A percentile compares a stretch with the other conserved stretches of the same genome.
These are phyloP conservation scores for Talaromyces liani DNA, from an alignment of 495 filamentous ascomycete species.

Conservation along the genomic window DNA sequence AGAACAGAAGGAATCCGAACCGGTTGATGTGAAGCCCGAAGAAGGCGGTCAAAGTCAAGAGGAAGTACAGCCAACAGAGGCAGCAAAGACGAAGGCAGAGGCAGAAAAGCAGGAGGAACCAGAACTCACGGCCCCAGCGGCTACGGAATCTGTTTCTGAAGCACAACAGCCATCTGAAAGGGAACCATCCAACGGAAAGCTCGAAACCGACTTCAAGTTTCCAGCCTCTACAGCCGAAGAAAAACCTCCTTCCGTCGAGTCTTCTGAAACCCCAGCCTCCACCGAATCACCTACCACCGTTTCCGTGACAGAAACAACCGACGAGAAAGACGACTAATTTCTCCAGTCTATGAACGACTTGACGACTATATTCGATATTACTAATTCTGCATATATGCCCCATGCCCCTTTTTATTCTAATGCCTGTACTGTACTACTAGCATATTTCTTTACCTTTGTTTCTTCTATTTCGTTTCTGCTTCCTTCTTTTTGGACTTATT, in stretches of 20 bases:
- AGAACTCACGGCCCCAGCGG: neutral
- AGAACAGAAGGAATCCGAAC: neutral
- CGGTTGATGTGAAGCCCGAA: neutral
- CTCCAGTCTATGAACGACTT: neutral
- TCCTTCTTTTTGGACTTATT: neutral
- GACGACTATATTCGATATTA: neutral
- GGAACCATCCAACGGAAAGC: neutral
- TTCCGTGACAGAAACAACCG: neutral
- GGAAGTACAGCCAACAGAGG: neutral
- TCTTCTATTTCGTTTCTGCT: neutral
- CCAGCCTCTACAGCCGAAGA: neutral
- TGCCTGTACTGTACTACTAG: neutral
- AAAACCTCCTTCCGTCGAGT: neutral
- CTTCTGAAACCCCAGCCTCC: neutral
- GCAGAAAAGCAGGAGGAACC: neutral
- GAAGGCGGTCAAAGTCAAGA: neutral
- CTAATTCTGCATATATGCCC: neutral
- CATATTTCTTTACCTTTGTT: neutral
- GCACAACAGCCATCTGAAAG: neutral
- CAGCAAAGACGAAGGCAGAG: neutral
- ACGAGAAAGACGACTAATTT: constrained; percentile 1
- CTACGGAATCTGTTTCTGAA: neutral
- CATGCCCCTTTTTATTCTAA: neutral
- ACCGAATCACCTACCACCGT: neutral
- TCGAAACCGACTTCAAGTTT: neutral